Evolutionary conservation across 352 stramenopile species (phyloP).

Genomic region (Phytophthora macrochlamydospora): DNA sequence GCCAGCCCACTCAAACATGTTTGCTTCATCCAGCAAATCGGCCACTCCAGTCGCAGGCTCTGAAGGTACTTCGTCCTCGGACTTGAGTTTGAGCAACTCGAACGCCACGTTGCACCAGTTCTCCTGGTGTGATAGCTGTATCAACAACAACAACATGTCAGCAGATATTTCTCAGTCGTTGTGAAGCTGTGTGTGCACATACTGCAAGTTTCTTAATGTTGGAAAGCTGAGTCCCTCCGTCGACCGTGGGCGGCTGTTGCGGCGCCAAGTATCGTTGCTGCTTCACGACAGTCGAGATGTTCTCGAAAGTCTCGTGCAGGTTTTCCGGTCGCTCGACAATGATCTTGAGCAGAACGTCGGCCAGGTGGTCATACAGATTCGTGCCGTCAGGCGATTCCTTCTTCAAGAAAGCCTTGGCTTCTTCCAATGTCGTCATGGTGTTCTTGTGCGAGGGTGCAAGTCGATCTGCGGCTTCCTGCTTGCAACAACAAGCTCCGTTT

Average conservation of each 20-base stretch:
- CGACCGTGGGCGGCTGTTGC: conserved; percentile 33
- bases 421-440: conserved; percentile 78
- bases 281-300: conserved; percentile 85
- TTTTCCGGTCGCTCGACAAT: conserved; percentile 87
- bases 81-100: conserved; percentile 59
- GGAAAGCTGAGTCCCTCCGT: conserved; percentile 29
- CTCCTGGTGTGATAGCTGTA: conserved; percentile 63
- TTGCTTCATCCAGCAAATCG: conserved; percentile 78
- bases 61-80: conserved; percentile 49
- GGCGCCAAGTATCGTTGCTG: conserved; percentile 68
- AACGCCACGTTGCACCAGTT: conserved; percentile 67
- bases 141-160: neutral
- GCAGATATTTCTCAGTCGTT: no score
- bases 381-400: conserved; percentile 74
- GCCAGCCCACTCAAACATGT: conserved; percentile 85
- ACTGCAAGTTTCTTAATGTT: conserved; percentile 63
- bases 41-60: conserved; percentile 52
- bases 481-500: conserved; percentile 11
- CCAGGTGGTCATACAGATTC: conserved; percentile 88
- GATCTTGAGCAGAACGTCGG: conserved; percentile 87
- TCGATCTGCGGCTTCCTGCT: conserved; percentile 7
- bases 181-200: conserved; percentile 18
- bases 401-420: conserved; percentile 90
- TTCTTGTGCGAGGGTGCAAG: neutral
- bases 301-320: conserved; percentile 87